Percentiles rank a stretch among this genome's conserved stretches.
These are phyloP conservation scores for Nakazawaea wickerhamii DNA, from an alignment of 805 yeast genomes.

Conservation along the genomic window DNA sequence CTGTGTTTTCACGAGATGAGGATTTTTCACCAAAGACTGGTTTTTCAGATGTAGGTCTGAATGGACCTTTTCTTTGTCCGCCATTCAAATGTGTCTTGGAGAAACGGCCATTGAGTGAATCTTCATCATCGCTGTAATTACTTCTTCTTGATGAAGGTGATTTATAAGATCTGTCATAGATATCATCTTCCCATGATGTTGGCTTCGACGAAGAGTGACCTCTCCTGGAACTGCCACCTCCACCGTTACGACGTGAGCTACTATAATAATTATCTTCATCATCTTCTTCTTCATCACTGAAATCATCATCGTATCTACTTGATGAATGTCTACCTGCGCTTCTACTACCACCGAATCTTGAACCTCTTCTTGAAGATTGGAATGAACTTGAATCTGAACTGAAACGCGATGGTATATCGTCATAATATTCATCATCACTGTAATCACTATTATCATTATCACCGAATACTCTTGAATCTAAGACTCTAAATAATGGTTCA, in stretches of 20 bases:
- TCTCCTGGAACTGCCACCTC: conserved; percentile 5
- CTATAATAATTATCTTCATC: conserved; percentile 26
- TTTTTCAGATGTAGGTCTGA: conserved; percentile 27
- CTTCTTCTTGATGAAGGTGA: conserved; percentile 15
- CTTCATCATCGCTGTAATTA: conserved; percentile 12
- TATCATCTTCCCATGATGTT: conserved; percentile 83
- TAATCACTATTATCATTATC: conserved; percentile 43
- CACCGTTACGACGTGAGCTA: conserved; percentile 2
- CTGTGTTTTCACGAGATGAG: conserved; percentile 55
- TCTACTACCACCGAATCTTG: conserved; percentile 13
- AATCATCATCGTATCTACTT: conserved; percentile 23
- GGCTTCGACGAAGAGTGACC: conserved; percentile 14
- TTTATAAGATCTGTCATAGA: conserved; percentile 52
- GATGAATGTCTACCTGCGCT: conserved; percentile 15
- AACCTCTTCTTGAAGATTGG: conserved; percentile 20
- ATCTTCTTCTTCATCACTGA: conserved; percentile 23
- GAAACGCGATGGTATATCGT: conserved; percentile 70
- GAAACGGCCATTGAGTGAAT: conserved; percentile 15
- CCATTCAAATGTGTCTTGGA: conserved; percentile 21
- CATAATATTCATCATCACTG: conserved; percentile 60
- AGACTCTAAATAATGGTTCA: conserved; percentile 78
- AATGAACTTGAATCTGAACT: conserved; percentile 49
- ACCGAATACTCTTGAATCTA: conserved; percentile 80
- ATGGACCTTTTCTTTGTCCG: conserved; percentile 21
- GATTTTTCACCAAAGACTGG: conserved; percentile 37